Conservation (phyloP, 73 alveolate genomes). For the Tetrahymena borealis region DNA sequence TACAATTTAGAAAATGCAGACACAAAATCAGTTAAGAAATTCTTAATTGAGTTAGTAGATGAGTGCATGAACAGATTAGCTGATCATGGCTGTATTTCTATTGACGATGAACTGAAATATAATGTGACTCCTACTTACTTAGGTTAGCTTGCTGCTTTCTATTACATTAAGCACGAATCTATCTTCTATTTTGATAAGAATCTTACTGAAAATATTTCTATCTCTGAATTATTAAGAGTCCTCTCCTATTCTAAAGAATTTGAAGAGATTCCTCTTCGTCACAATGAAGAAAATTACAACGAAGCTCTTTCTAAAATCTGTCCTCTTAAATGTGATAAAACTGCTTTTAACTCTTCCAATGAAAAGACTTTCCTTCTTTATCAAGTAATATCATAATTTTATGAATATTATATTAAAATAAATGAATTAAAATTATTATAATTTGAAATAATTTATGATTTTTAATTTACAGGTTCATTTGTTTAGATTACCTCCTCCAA, state of each 20-base stretch:
- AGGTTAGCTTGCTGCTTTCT: constrained; percentile 94
- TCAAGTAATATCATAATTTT: not conserved
- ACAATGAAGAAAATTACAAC: constrained; percentile 94
- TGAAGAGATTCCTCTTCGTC: constrained; percentile 96
- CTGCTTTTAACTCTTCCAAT: constrained; percentile 76
- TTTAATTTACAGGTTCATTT: constrained; percentile 75
- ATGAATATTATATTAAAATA: too few relatives aligned
- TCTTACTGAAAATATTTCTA: constrained; percentile 44
- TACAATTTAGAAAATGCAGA: constrained; percentile 50
- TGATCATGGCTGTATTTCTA: constrained; percentile 74
- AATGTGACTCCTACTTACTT: constrained; percentile 63
- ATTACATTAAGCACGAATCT: constrained; percentile 88
- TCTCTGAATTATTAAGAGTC: constrained; percentile 56
- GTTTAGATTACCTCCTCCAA: constrained; percentile 88
- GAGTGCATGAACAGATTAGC: constrained; percentile 63
- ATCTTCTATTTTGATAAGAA: constrained; percentile 58
- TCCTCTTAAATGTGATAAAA: constrained; percentile 76
- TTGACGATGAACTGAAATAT: constrained; percentile 74
- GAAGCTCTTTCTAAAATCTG: constrained; percentile 87
- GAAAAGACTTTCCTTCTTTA: constrained; percentile 87
- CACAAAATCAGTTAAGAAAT: constrained; percentile 3
- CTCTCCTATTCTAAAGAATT: constrained; percentile 87
- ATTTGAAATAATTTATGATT: not conserved
- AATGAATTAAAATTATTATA: too few relatives aligned
- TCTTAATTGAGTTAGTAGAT: constrained; percentile 51